Evolutionary conservation across 257 asterid genomes (phyloP), one percentile per base, ranked within the genome.

Genomic region (Cinchona pubescens): DNA sequence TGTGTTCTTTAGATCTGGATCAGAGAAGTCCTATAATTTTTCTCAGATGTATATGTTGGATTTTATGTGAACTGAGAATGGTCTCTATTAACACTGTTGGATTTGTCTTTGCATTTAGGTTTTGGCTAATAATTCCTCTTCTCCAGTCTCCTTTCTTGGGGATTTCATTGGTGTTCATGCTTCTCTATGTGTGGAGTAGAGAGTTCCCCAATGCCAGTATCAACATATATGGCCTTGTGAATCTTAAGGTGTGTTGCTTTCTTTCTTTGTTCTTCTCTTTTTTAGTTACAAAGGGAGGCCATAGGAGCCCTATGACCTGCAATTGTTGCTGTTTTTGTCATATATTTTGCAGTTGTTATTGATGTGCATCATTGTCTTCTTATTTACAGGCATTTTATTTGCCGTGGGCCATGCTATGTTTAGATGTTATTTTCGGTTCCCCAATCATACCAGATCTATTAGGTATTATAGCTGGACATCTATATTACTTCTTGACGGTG

Each of bases 371-470:
- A 25, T 49, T 35, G 12, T 34, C 76, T 38, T 34, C 71, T 72
- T 61, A 71, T 63, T 76, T 61, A 76, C 92, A 94, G 99, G 97
- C 98, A 74, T 92, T 94, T 86, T 94, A 92, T 83, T 78, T 95
- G 78, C 99, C 99, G n/a, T 95, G 99, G 99, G 93, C 98, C 55
- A 92, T 92, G 99, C 94, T 94, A 48, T 84, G 89, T 81, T 84
- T 92, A 62, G 97, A 92, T 78, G 97, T 90, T 82, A 88, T 94
- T 64, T 90, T 89, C 80, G 98, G 98, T 53, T 87, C 96, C 71
- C 88, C 91, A 73, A 80, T 90, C 25, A 83, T 78, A 73, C 99
- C 94, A 42, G 97, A 89, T 86, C 90, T 94, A 63, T 64, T 91
- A 77, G 98, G 99, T 40, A 90, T 92, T 60, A 62, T 94, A 75